Evolutionary conservation across 352 stramenopile genomes (phyloP), one percentile per base, ranked within the genome.

Genomic region (Phytophthora lateralis): DNA sequence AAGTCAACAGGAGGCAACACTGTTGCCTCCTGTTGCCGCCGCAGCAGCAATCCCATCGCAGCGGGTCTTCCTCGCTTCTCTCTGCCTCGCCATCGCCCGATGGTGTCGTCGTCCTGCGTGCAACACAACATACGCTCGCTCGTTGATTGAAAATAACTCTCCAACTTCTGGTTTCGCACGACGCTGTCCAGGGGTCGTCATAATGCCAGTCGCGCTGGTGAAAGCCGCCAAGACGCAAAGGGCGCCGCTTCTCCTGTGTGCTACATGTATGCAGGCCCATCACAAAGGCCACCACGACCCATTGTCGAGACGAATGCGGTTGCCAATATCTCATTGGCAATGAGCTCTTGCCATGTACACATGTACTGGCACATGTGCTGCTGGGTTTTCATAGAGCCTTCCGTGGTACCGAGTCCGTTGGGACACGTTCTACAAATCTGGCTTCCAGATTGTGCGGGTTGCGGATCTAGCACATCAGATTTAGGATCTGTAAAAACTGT

Each of bases 121-220:
- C 15, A 39, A 37, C 30, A 15, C 30, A 48, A 57, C 38, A 37
- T 12, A 47, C 17, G 44, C 14, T 46, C 24, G 24, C 37, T 57
- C 50, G 37, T 35, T 48, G 50, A 57, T 48, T 37, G 50, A 57
- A 17, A 9, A 9, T 1, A 42, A 15, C 12, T 21, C n/a, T 42
- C 35, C 37, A 20, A 21, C 29, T 51, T 64, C 56, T 57, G 39
- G 44, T 64, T 64, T 64, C 47, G 56, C 45, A 46, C 24, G 39
- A 12, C 43, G 32, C 39, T 59, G 57, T 48, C 30, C 57, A 54
- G 15, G 32, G 30, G 18, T 60, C 17, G 53, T 45, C 41, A n/a
- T 32, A 32, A 45, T 55, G 21, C 20, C 20, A 38, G 6, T 24
- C 34, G 17, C 9, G 47, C 47, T 55, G 47, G 47, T 55, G 47